Conservation (phyloP, 352 stramenopile genomes). For the Phytophthora idaei region DNA sequence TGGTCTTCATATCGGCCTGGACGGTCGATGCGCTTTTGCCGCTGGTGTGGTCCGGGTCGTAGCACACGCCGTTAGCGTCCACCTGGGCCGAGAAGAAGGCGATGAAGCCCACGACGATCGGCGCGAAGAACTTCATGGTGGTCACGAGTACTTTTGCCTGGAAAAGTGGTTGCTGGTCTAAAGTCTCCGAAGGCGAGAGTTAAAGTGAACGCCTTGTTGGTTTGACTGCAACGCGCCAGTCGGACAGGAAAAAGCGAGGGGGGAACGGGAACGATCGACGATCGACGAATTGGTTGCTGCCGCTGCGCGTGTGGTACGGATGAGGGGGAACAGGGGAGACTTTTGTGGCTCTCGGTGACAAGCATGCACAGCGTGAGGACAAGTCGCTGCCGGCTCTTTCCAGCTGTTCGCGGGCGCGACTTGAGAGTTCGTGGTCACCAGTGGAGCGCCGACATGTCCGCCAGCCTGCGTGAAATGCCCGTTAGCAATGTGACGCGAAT, state of each 20-base stretch:
- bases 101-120: slow-evolving; percentile 39
- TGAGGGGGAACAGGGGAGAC: slow-evolving; percentile 18
- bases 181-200: slow-evolving; percentile 31
- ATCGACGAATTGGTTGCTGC: slow-evolving; percentile 16
- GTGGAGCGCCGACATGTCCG: not conserved
- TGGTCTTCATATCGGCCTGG: slow-evolving; percentile 50
- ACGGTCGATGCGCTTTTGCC: slow-evolving; percentile 45
- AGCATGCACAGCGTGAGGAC: slow-evolving; percentile 22
- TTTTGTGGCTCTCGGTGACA: slow-evolving; percentile 27
- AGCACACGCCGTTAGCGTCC: slow-evolving; percentile 72
- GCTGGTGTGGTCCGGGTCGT: slow-evolving; percentile 61
- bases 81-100: slow-evolving; percentile 42
- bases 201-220: slow-evolving; percentile 26
- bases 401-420: slow-evolving; percentile 19
- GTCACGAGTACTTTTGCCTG: slow-evolving; percentile 29
- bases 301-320: slow-evolving; percentile 18
- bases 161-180: slow-evolving; percentile 29
- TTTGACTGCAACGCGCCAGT: slow-evolving; percentile 14
- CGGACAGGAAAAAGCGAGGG: slow-evolving; percentile 24
- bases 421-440: slow-evolving; percentile 14
- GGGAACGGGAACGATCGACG: slow-evolving; percentile 17
- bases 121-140: slow-evolving; percentile 50
- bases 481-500: slow-evolving; percentile 23
- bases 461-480: slow-evolving; percentile 4
- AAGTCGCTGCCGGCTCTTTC: slow-evolving; percentile 27